Base-by-base conservation (phyloP, 352 stramenopile genomes). In the Globisporangium paddicum region DNA sequence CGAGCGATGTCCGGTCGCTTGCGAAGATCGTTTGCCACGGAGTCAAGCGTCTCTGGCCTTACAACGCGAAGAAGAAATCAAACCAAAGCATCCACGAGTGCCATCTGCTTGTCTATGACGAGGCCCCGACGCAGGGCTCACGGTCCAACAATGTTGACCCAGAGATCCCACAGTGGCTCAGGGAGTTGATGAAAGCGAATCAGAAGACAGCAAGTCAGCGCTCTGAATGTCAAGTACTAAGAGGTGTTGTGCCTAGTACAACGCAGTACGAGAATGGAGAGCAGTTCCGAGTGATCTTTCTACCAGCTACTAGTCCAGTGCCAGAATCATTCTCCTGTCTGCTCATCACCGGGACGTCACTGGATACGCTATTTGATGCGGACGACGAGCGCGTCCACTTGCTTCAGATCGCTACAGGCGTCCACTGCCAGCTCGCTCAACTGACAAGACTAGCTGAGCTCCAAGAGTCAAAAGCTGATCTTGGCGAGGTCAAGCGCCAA, bases 21-120 rank as follows among this genome's bases (percentile, higher is more conserved):
- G 16, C 14, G 19, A 30, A 18, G 16, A 19, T 46, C 18, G 38
- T 67, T 6, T 18, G 21, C 10, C 47, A 34, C 11, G 61, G 53
- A 2, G 13, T 67, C 8, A 67, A 45, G 32, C 30, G 14, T 4
- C 19, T 67, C 14, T 67, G 61, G 61, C 3, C 55, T 21, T 26
- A 11, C 23, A 21, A 42, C n/a, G 9, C 10, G 9, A 44, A 21
- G 9, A 44, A 21, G 6, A 26, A 21, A 18, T 19, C 23, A 11
- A 55, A 18, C 6, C 23, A 47, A 34, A 16, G 48, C 7, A n/a
- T 62, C 14, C 30, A 21, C 23, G 48, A 46, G 6, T 67, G 47
- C 10, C 30, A 40, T 32, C n/a, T 67, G 5, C 14, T 49, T 2
- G 25, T 42, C 14, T 28, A 8, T 18, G 28, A 28, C 40, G 21